phyloP scores from a whole-genome alignment of 176 grass and related monocot species.

The Thinopyrum elongatum region DNA sequence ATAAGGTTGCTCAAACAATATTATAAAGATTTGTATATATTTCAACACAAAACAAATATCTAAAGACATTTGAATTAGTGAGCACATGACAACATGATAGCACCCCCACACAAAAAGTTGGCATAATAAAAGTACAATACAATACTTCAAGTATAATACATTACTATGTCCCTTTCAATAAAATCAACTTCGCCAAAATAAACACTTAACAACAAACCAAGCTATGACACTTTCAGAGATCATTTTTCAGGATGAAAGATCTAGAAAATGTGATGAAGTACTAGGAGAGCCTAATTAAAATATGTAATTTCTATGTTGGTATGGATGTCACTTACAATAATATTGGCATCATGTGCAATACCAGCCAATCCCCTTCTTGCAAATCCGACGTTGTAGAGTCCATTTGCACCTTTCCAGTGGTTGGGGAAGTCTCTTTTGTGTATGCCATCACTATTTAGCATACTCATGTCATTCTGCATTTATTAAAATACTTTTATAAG shows the following conservation, averaged over 20 bases:
- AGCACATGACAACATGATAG: not conserved
- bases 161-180: not conserved
- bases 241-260: not conserved
- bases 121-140: not conserved
- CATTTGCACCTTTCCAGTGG: slow-evolving; percentile 66
- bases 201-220: not conserved
- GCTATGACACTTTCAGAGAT: not conserved
- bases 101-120: not conserved
- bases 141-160: not conserved
- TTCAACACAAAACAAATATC: not conserved
- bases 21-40: not conserved
- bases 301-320: not conserved
- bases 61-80: not conserved
- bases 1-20: not conserved
- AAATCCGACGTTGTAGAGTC: slow-evolving; percentile 59
- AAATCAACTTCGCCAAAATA: not conserved
- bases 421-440: slow-evolving; percentile 45
- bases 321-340: slow-evolving; percentile 53
- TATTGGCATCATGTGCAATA: slow-evolving; percentile 44
- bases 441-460: slow-evolving; percentile 46
- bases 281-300: not conserved
- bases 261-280: not conserved
- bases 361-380: slow-evolving; percentile 50
- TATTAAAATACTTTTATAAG: not conserved
- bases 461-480: slow-evolving; percentile 30